A percentile compares a stretch with the other conserved stretches of the same genome.
Evolutionary conservation across 2,329 filamentous ascomycete species (phyloP).

Genomic region (Coniochaeta sp.): DNA sequence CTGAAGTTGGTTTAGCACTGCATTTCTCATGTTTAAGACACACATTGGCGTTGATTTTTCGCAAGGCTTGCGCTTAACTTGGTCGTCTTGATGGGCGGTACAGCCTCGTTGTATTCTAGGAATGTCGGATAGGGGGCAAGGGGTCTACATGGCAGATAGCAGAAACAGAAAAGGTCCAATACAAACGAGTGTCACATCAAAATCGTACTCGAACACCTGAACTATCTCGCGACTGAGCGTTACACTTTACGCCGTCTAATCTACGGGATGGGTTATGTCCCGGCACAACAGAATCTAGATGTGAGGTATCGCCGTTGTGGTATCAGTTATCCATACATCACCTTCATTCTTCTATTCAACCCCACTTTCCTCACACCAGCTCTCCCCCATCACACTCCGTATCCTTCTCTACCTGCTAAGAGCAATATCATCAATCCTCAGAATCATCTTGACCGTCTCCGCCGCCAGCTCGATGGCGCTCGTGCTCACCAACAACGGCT

Average conservation of each 20-base stretch:
- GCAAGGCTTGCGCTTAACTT: no score
- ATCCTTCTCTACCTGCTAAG: constrained; percentile 53
- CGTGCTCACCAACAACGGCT: constrained; percentile 92
- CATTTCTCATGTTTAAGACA: no score
- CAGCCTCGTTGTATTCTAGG: neutral
- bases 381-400: no score
- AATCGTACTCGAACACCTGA: neutral
- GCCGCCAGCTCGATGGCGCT: constrained; percentile 95
- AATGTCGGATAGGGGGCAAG: no score
- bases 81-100: no score
- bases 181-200: no score
- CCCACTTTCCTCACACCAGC: neutral
- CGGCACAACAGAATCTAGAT: constrained; percentile 52
- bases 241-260: neutral
- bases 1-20: no score
- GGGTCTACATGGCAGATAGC: no score
- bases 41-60: neutral
- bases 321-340: constrained; percentile 4
- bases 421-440: constrained; percentile 62
- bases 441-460: constrained; percentile 95
- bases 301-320: constrained; percentile 72
- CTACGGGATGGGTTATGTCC: neutral
- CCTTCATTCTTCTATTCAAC: neutral
- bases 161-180: neutral
- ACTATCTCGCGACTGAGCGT: neutral